A percentile compares a stretch with the other conserved stretches of the same genome.
These are phyloP conservation scores for Sicyos edulis DNA, from an alignment of 306 rosid genomes.

Conservation along the genomic window DNA sequence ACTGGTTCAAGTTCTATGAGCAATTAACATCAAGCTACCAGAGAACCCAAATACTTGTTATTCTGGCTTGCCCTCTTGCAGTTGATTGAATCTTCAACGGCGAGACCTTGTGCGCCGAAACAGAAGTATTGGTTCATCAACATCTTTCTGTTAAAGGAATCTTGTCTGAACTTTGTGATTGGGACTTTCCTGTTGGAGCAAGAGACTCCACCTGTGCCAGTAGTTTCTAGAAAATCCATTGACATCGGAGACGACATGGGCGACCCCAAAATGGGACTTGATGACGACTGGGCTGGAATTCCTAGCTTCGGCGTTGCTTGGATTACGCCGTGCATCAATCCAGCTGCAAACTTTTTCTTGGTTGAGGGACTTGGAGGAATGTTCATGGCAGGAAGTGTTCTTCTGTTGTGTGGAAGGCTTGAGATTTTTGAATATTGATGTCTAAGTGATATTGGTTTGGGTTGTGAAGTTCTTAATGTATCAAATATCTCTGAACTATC, in stretches of 20 bases:
- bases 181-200: conserved; percentile 29
- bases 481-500: conserved; percentile 36
- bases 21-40: conserved; percentile 40
- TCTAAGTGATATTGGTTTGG: conserved; percentile 52
- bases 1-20: conserved; percentile 4
- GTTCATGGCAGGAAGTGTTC: conserved; percentile 34
- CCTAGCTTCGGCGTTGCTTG: conserved; percentile 47
- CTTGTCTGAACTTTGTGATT: conserved; percentile 28
- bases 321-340: conserved; percentile 76
- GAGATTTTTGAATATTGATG: conserved; percentile 47
- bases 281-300: conserved; percentile 28
- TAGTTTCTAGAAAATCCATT: conserved; percentile 34
- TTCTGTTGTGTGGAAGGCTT: conserved; percentile 52
- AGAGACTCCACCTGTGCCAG: conserved; percentile 31
- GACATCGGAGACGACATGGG: conserved; percentile 42
- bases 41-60: conserved; percentile 36
- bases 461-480: conserved; percentile 31
- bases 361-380: conserved; percentile 59
- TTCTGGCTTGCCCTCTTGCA: conserved; percentile 33
- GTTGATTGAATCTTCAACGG: conserved; percentile 39
- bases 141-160: conserved; percentile 46
- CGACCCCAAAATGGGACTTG: conserved; percentile 34
- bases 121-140: conserved; percentile 58
- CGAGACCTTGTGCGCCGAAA: conserved; percentile 62
- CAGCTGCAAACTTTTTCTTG: conserved; percentile 53